Evolutionary conservation across 2,329 filamentous ascomycete species (phyloP).

Genomic region (Penicillium sp.): DNA sequence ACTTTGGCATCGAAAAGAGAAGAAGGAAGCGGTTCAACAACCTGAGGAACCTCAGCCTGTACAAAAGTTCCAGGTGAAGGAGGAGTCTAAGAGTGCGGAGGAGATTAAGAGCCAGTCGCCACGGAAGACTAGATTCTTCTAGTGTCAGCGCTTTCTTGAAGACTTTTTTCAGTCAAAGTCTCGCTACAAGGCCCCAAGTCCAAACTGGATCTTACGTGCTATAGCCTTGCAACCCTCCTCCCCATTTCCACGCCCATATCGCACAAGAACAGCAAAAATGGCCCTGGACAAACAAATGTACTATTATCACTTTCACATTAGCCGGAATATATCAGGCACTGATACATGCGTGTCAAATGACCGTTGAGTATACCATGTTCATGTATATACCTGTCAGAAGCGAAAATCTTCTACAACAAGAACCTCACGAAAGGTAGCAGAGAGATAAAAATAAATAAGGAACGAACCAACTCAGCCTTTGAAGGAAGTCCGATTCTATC

Average conservation of each 20-base stretch:
- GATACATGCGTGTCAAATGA: too few relatives aligned
- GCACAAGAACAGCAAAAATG: too few relatives aligned
- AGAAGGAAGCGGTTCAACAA: slow-evolving; percentile 14
- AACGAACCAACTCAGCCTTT: background rate
- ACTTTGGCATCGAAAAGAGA: slow-evolving; percentile 34
- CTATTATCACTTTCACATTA: background rate
- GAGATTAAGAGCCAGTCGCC: slow-evolving; percentile 21
- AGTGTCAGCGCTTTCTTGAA: too few relatives aligned
- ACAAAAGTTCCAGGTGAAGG: slow-evolving; percentile 18
- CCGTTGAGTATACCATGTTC: too few relatives aligned
- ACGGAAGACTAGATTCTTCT: slow-evolving; percentile 38
- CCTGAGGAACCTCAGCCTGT: slow-evolving; percentile 11
- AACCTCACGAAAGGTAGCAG: too few relatives aligned
- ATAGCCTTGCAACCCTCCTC: too few relatives aligned
- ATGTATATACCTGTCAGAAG: background rate
- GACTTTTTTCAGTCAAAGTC: too few relatives aligned
- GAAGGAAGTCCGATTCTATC: slow-evolving; percentile 16
- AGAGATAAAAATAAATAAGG: slow-evolving; percentile 2
- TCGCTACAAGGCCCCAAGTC: too few relatives aligned
- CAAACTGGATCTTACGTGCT: too few relatives aligned
- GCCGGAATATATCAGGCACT: too few relatives aligned
- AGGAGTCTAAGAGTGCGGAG: slow-evolving; percentile 14
- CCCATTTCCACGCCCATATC: too few relatives aligned
- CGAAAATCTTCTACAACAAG: too few relatives aligned
- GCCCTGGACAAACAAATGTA: background rate